phyloP scores from a whole-genome alignment of 768 basidiomycete genomes.

The Scleroderma bovista region DNA sequence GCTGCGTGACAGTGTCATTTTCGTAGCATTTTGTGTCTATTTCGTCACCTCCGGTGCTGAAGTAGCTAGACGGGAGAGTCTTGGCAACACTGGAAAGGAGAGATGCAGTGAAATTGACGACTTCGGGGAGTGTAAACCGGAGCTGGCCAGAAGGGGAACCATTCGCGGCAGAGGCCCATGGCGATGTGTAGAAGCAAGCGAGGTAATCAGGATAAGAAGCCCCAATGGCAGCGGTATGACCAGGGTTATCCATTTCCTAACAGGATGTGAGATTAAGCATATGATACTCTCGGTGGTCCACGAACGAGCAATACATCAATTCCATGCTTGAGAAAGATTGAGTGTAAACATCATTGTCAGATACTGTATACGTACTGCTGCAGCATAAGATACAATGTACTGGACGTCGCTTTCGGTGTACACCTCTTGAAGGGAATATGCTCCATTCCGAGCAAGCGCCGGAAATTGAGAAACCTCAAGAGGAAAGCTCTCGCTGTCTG shows the following conservation, averaged over 20 bases:
- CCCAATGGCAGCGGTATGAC: constrained; percentile 67
- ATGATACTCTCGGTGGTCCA: no score
- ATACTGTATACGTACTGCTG: constrained; percentile 42
- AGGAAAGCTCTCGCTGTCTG: constrained; percentile 80
- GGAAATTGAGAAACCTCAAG: constrained; percentile 57
- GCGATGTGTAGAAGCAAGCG: constrained; percentile 54
- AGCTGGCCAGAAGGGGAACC: constrained; percentile 85
- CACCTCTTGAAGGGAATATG: constrained; percentile 51
- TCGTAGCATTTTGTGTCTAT: constrained; percentile 63
- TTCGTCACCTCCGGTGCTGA: constrained; percentile 83
- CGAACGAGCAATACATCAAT: constrained; percentile 60
- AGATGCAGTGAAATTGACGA: constrained; percentile 51
- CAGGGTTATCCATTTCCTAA: constrained; percentile 82
- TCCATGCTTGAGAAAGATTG: constrained; percentile 43
- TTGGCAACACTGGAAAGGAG: constrained; percentile 50
- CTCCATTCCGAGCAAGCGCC: constrained; percentile 55
- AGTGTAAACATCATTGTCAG: background rate
- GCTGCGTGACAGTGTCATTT: constrained; percentile 55
- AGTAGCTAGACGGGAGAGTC: constrained; percentile 50
- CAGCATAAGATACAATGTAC: constrained; percentile 63
- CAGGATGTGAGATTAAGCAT: background rate
- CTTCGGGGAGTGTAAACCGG: constrained; percentile 57
- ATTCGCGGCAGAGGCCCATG: constrained; percentile 57
- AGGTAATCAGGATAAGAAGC: constrained; percentile 66
- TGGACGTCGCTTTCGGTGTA: constrained; percentile 56